These are phyloP conservation scores for Cytospora leucostoma DNA, from an alignment of 2,329 filamentous ascomycete genomes.

Conservation along the genomic window DNA sequence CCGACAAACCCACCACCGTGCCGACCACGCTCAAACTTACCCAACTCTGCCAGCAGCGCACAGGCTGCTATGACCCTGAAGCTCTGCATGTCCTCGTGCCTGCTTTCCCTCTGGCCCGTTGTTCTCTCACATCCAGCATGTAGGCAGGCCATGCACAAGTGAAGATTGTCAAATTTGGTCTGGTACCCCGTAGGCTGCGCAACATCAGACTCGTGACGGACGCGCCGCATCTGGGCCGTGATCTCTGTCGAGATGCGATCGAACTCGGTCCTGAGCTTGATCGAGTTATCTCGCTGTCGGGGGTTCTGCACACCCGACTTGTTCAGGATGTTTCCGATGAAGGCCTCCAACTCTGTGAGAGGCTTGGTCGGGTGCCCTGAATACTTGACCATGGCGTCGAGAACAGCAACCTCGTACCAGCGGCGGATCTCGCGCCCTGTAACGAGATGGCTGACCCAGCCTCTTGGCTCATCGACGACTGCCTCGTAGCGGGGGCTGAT, in stretches of 20 bases:
- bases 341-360: conserved; percentile 55
- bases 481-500: conserved; percentile 35
- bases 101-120: not conserved
- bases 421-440: conserved; percentile 45
- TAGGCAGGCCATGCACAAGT: conserved; percentile 38
- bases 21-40: conserved; percentile 4
- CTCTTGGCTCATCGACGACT: conserved; percentile 29
- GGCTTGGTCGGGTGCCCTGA: conserved; percentile 48
- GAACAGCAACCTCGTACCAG: conserved; percentile 50
- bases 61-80: conserved; percentile 38
- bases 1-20: conserved; percentile 6
- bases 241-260: conserved; percentile 48
- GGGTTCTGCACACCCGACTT: conserved; percentile 50
- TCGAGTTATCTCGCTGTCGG: conserved; percentile 54
- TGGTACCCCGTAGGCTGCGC: conserved; percentile 20
- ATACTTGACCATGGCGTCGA: conserved; percentile 44
- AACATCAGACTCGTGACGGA: not conserved
- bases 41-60: conserved; percentile 36
- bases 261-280: conserved; percentile 54
- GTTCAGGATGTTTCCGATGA: conserved; percentile 58
- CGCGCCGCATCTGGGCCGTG: conserved; percentile 38
- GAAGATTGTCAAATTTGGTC: conserved; percentile 30
- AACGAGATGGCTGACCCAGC: conserved; percentile 38
- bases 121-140: conserved; percentile 27
- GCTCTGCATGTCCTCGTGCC: conserved; percentile 31